phyloP scores from a whole-genome alignment of 2,329 filamentous ascomycete genomes.

The Fusarium temperatum region DNA sequence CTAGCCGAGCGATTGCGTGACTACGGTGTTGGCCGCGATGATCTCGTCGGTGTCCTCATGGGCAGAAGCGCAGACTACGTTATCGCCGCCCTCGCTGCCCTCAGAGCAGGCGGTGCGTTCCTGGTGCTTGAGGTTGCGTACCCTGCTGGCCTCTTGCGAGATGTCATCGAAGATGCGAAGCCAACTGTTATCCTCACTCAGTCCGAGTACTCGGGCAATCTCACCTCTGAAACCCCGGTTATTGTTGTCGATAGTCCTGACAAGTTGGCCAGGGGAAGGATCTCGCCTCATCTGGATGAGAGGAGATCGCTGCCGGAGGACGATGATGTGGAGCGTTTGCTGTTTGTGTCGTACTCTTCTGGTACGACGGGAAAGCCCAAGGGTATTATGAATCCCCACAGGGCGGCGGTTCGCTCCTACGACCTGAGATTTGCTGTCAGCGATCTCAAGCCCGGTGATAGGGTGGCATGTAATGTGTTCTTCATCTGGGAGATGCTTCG shows the following conservation, averaged over 20 bases:
- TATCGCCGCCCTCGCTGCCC: constrained; percentile 79
- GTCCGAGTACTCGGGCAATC: constrained; percentile 69
- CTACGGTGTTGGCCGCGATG: constrained; percentile 76
- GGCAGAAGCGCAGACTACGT: constrained; percentile 82
- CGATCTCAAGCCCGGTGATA: constrained; percentile 75
- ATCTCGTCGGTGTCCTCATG: constrained; percentile 78
- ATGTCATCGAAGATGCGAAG: constrained; percentile 79
- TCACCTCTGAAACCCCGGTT: constrained; percentile 70
- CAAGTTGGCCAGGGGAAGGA: constrained; percentile 39
- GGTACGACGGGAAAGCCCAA: constrained; percentile 83
- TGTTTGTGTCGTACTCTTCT: constrained; percentile 84
- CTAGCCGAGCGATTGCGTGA: constrained; percentile 71
- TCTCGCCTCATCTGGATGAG: constrained; percentile 47
- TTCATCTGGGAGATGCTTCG: constrained; percentile 88
- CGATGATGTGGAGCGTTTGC: constrained; percentile 76
- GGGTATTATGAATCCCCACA: constrained; percentile 82
- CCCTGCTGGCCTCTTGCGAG: constrained; percentile 75
- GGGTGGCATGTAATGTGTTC: constrained; percentile 89
- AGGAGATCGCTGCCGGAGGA: constrained; percentile 65
- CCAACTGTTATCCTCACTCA: constrained; percentile 77
- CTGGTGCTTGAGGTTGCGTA: constrained; percentile 83
- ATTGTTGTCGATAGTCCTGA: constrained; percentile 68
- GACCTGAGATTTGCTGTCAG: constrained; percentile 75
- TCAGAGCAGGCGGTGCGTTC: constrained; percentile 82
- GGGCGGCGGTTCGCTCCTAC: constrained; percentile 78